Evolutionary conservation across 139 green algal species (phyloP).

Genomic region (Edaphochlamys debaryana): DNA sequence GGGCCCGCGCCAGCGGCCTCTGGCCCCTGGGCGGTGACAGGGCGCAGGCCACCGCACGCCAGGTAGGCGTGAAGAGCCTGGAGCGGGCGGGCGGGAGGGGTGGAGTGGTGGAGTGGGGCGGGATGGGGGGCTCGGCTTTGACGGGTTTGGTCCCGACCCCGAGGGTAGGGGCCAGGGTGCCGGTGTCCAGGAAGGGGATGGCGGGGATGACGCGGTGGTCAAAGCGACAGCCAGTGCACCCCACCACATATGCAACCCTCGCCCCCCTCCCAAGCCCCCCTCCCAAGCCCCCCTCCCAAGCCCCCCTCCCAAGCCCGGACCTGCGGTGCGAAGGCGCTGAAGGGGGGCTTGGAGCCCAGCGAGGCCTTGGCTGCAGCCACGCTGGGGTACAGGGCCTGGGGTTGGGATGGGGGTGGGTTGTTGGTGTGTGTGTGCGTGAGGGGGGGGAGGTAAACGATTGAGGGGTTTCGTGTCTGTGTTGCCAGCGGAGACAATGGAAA

Average conservation of each 20-base stretch:
- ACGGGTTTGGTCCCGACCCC: no score
- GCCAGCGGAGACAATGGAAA: no score
- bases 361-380: neutral
- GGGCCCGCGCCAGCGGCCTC: neutral
- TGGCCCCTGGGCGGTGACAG: neutral
- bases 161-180: neutral
- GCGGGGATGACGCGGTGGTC: neutral
- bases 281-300: neutral
- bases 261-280: neutral
- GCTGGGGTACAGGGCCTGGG: constrained; percentile 8
- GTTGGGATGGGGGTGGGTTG: neutral
- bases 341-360: constrained; percentile 40
- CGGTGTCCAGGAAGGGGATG: neutral
- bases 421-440: neutral
- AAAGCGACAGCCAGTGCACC: neutral
- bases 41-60: constrained; percentile 5
- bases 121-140: no score
- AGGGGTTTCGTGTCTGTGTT: no score
- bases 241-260: neutral
- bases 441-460: no score
- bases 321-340: constrained; percentile 30
- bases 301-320: neutral
- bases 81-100: neutral
- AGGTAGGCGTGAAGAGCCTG: constrained; percentile 39
- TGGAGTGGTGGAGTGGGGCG: neutral